Evolutionary conservation across 495 filamentous ascomycete species (phyloP).

Genomic region (Diplogelasinospora grovesii): DNA sequence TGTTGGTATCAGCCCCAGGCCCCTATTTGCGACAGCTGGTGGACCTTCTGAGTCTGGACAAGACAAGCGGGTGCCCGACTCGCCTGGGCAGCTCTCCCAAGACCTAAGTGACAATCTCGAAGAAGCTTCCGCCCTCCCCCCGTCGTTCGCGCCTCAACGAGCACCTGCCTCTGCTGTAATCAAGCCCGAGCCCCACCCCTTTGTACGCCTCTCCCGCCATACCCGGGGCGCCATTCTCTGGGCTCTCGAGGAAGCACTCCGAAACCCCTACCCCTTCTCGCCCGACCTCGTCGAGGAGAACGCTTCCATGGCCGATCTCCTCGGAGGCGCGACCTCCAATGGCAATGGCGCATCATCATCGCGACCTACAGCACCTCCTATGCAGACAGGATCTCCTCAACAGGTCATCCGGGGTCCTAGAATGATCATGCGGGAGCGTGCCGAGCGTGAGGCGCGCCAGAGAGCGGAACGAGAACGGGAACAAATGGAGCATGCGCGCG

Average conservation of each 20-base stretch:
- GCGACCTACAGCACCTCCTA: constrained; percentile 36
- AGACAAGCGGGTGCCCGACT: constrained; percentile 11
- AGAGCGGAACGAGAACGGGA: constrained; percentile 57
- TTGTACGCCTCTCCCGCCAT: constrained; percentile 38
- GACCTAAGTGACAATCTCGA: constrained; percentile 36
- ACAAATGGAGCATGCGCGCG: constrained; percentile 39
- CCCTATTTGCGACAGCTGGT: constrained; percentile 25
- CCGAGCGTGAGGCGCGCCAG: constrained; percentile 55
- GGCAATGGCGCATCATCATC: constrained; percentile 40
- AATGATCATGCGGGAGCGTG: constrained; percentile 69
- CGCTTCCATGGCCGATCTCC: constrained; percentile 87
- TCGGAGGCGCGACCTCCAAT: constrained; percentile 48
- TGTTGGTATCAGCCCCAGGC: constrained; percentile 27
- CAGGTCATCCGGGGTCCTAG: constrained; percentile 52
- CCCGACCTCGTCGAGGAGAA: constrained; percentile 82
- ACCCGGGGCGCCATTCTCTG: constrained; percentile 70
- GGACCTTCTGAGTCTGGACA: constrained; percentile 19
- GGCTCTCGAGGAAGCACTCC: constrained; percentile 84
- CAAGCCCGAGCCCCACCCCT: constrained; percentile 27
- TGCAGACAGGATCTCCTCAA: constrained; percentile 43
- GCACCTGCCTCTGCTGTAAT: constrained; percentile 16
- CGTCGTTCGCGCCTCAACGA: constrained; percentile 21
- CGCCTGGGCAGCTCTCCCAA: constrained; percentile 37
- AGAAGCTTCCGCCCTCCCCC: constrained; percentile 24
- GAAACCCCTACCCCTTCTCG: constrained; percentile 76